phyloP scores from a whole-genome alignment of 768 basidiomycete genomes.

The Psilocybe sp. region DNA sequence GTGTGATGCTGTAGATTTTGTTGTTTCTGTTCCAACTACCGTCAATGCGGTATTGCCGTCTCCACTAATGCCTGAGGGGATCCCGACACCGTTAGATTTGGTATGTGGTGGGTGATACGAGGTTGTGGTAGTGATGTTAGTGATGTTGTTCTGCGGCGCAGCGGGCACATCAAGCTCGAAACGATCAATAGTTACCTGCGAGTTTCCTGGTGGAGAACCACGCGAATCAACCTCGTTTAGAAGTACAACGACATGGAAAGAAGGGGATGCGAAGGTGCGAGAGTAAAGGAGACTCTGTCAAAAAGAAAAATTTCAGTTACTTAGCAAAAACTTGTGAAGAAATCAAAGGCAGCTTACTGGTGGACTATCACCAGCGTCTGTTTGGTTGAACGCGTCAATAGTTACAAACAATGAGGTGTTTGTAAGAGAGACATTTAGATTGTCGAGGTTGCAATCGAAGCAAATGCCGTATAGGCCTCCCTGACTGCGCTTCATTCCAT shows the following conservation, averaged over 20 bases:
- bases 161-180: constrained; percentile 21
- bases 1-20: too few relatives aligned
- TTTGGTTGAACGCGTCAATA: constrained; percentile 26
- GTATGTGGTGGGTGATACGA: too few relatives aligned
- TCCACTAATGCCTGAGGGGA: too few relatives aligned
- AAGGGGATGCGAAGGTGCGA: constrained; percentile 15
- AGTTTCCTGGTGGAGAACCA: constrained; percentile 16
- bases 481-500: constrained; percentile 23
- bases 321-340: too few relatives aligned
- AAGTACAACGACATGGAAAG: constrained; percentile 24
- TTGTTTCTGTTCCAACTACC: too few relatives aligned
- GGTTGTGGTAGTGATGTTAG: too few relatives aligned
- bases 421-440: not conserved
- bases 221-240: constrained; percentile 19
- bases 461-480: constrained; percentile 29
- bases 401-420: constrained; percentile 17
- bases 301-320: too few relatives aligned
- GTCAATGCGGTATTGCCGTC: too few relatives aligned
- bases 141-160: too few relatives aligned
- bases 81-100: too few relatives aligned
- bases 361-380: constrained; percentile 25
- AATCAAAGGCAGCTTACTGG: constrained; percentile 21
- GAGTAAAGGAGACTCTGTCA: constrained; percentile 18
- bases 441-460: constrained; percentile 29
- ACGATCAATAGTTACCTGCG: constrained; percentile 24